Evolutionary conservation across 352 stramenopile genomes (phyloP), one percentile per base, ranked within the genome.

Genomic region (Pythium sukuiense): DNA sequence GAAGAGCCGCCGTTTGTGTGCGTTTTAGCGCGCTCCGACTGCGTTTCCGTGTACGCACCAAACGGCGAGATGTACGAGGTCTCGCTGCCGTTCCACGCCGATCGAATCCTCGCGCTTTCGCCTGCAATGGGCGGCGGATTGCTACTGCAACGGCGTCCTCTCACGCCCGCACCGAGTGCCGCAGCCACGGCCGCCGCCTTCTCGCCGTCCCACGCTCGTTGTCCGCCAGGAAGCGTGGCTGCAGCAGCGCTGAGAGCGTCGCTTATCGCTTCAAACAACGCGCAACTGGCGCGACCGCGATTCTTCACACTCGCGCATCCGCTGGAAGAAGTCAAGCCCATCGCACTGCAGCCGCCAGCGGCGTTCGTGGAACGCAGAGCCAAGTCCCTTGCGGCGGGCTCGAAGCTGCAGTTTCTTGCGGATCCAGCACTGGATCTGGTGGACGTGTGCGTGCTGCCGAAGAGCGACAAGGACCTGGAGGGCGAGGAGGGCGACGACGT

Each of bases 281-380:
- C 46, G 9, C 33, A 55, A 9, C 27, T 67, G 8, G 41, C 63
- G 1, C 80, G 73, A 32, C 84, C 86, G 9, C 72, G 80, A 13
- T 89, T 87, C 59, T 95, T 95, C 63, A 91, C 84, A 30, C 74
- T 95, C 3, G 56, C 74, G 33, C 81, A 90, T 54, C 86, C 86
- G 29, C 76, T 95, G 20, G 83, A 92, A 37, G 86, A 95, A 57
- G 77, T 93, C 35, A 90, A 89, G 59, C 86, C 86, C 2, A 70
- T 92, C 24, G 80, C 81, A 4, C 0, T 79, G 59, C n/a, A 26
- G 9, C 4, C 57, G 29, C 9, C 55, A 5, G 20, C 48, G 11
- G 18, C n/a, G 6, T 46, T 26, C 16, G 35, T 32, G 18, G 29
- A 32, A 26, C 50, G 55, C 13, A 56, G 39, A 60, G 48, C 32